Conservation (phyloP, 768 basidiomycete genomes). For the Rhodosporidiobolus odoratus region DNA sequence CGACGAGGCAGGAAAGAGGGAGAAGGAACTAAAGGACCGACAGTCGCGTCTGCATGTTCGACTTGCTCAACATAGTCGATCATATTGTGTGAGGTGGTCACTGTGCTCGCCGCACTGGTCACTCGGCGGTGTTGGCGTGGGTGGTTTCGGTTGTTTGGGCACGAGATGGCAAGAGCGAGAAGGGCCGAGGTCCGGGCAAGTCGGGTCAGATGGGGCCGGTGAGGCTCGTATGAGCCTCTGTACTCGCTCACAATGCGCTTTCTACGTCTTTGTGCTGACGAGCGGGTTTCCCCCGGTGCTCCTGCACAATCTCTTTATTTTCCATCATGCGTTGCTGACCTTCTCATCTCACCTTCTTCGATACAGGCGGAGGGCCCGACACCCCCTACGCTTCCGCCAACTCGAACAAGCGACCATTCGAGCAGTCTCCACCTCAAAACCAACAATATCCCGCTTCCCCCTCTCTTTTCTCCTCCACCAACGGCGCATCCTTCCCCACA, state of each 20-base stretch:
- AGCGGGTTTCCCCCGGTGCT: too few relatives aligned
- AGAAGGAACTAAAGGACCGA: neutral
- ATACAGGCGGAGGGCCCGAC: neutral
- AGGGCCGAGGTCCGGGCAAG: neutral
- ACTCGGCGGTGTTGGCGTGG: too few relatives aligned
- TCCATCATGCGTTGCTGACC: neutral
- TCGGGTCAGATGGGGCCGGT: neutral
- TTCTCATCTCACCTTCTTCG: too few relatives aligned
- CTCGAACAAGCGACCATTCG: constrained; percentile 21
- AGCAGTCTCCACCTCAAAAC: constrained; percentile 14
- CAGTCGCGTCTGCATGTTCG: neutral
- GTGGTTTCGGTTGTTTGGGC: too few relatives aligned
- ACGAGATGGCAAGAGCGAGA: neutral
- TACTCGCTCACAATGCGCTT: neutral
- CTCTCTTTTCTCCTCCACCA: neutral
- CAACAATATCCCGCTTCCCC: neutral
- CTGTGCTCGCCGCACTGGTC: too few relatives aligned
- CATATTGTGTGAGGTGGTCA: too few relatives aligned
- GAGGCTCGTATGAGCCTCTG: too few relatives aligned
- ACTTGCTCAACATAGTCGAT: neutral
- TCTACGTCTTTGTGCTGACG: neutral
- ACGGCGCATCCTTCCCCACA: neutral
- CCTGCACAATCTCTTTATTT: too few relatives aligned
- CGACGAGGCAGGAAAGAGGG: neutral
- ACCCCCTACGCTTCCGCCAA: neutral